Base-by-base conservation (phyloP, 306 rosid species). In the Pyrus pyrifolia region DNA sequence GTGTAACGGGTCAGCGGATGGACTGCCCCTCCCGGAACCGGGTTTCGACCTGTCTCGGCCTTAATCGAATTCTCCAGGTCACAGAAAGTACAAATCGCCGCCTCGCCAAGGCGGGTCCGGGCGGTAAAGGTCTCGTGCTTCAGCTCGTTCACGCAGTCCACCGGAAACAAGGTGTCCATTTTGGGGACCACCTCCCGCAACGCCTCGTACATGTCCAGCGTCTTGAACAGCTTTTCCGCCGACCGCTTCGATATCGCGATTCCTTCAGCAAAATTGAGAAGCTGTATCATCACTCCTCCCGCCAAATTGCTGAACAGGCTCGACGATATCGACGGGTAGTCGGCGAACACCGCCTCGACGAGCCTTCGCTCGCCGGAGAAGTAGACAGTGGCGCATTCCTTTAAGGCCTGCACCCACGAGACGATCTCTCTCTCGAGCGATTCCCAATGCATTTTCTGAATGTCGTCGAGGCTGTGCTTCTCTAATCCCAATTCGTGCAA, bases 1-100 rank as follows among this genome's bases (percentile, higher is more conserved):
- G 87, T 86, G 81, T 93, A 91, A 6, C 98, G 96, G n/a, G 91
- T 88, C 68, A 91, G 65, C 1, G 97, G 98, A 65, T 93, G 97
- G 33, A 93, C 88, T 4, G 90, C 91, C 3, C 97, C 97, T 0
- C 87, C 83, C 0, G 97, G 89, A 25, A 93, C 93, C 2, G 93
- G 89, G 53, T 79, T 84, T 73, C 81, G 80, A 19, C 89, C 89
- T 2, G 82, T 81, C 6, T 93, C 92, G 8, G 86, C 80, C 81
- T 88, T 88, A 30, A 93, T 87, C 6, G 96, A 91, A 72, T 71
- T 89, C 58, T 89, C 89, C 29, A 93, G 78, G 57, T 88, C 91
- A 38, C 85, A 81, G 73, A 93, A 91, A 71, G 86, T 89, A 44
- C 83, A 78, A 21, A 81, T 93, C n/a, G 84, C 76, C 0, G 72